Percentiles rank a stretch among this genome's conserved stretches.
These are phyloP conservation scores for Gaultheria prostrata DNA, from an alignment of 148 eudicot species.

Conservation along the genomic window DNA sequence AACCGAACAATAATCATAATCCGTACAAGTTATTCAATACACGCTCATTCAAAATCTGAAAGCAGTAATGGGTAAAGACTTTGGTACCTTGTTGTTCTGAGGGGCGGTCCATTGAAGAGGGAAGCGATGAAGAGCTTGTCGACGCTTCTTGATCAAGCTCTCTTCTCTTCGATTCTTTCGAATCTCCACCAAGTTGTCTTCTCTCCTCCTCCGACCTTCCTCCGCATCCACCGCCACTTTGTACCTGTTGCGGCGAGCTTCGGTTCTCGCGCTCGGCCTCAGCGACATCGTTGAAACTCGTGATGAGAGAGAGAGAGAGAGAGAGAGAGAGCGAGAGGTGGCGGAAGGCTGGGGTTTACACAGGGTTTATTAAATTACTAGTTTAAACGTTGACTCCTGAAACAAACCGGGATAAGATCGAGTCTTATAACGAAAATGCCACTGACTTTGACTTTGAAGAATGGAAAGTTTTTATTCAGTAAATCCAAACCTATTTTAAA, in stretches of 20 bases:
- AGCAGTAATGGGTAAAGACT: neutral
- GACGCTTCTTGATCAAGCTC: constrained; percentile 34
- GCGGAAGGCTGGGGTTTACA: neutral
- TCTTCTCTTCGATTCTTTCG: constrained; percentile 38
- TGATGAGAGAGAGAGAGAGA: neutral
- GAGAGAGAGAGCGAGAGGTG: neutral
- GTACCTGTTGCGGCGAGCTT: constrained; percentile 35
- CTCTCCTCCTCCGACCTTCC: constrained; percentile 37
- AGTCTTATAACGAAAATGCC: neutral
- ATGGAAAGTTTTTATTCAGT: no score
- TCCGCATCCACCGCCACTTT: constrained; percentile 44
- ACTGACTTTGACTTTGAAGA: neutral
- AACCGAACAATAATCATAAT: neutral
- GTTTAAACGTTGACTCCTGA: neutral
- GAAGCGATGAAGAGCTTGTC: constrained; percentile 28
- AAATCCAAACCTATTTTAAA: no score
- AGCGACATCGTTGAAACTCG: constrained; percentile 24
- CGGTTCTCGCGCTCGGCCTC: constrained; percentile 30
- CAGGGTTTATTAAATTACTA: neutral
- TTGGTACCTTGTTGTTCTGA: constrained; percentile 31
- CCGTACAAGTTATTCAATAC: neutral
- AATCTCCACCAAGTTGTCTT: constrained; percentile 45
- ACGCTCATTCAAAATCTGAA: neutral
- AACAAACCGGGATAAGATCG: neutral
- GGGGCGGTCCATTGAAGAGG: constrained; percentile 16